Evolutionary conservation across 2,329 filamentous ascomycete species (phyloP).

Genomic region (Botryotinia globosa): DNA sequence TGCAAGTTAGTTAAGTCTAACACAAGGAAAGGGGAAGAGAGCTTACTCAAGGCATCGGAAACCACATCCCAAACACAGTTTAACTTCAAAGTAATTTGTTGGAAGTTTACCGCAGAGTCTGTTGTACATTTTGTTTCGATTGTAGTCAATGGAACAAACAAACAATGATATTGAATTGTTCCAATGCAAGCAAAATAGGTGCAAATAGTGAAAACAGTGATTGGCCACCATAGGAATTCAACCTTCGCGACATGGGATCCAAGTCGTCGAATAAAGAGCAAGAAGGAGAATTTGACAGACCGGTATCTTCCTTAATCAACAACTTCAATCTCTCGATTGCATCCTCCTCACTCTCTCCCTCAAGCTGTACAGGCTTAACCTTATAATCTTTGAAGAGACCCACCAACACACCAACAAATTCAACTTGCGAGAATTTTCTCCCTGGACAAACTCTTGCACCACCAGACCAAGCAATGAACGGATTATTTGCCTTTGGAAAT

Average conservation of each 20-base stretch:
- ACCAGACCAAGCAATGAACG: constrained; percentile 5
- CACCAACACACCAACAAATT: neutral
- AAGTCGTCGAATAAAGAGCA: constrained; percentile 3
- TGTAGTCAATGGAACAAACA: neutral
- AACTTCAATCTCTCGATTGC: neutral
- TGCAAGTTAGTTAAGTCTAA: neutral
- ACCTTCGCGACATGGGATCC: neutral
- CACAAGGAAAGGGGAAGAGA: too few relatives aligned
- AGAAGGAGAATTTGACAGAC: constrained; percentile 3
- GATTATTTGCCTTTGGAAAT: neutral
- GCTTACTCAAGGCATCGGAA: neutral
- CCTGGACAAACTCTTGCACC: neutral
- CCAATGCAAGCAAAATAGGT: constrained; percentile 3
- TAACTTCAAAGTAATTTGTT: neutral
- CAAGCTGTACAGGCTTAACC: neutral
- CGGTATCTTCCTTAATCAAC: neutral
- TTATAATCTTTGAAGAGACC: neutral
- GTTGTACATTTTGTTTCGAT: neutral
- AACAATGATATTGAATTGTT: neutral
- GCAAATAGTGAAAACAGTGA: neutral
- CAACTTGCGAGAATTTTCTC: neutral
- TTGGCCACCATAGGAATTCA: neutral
- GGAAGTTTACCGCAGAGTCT: neutral
- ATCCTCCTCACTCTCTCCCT: neutral
- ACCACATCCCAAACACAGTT: constrained; percentile 4